A percentile compares a stretch with the other conserved stretches of the same genome.
phyloP scores from a whole-genome alignment of 2,329 filamentous ascomycete genomes.

The Ophiobolus disseminans region DNA sequence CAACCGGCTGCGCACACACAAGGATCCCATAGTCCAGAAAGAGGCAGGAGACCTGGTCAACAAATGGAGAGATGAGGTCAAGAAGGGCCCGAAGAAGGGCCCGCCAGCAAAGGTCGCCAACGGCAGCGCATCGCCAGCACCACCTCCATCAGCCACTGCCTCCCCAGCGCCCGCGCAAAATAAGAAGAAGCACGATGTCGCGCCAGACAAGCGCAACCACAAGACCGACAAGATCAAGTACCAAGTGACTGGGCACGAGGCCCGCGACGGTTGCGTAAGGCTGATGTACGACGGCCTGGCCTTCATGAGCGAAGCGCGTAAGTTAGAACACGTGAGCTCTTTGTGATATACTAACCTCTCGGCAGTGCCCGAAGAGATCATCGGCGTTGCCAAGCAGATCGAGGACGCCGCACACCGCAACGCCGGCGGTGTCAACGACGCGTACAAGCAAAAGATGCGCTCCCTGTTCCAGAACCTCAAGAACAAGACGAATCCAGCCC shows the following conservation, averaged over 20 bases:
- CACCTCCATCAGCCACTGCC: slow-evolving; percentile 47
- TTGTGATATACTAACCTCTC: slow-evolving; percentile 25
- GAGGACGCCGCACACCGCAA: slow-evolving; percentile 77
- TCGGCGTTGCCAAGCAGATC: slow-evolving; percentile 71
- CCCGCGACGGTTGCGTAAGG: slow-evolving; percentile 84
- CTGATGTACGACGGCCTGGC: slow-evolving; percentile 94
- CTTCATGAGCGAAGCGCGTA: slow-evolving; percentile 66
- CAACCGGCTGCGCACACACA: slow-evolving; percentile 83
- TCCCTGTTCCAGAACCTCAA: slow-evolving; percentile 95
- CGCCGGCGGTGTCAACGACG: slow-evolving; percentile 72
- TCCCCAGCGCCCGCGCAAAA: slow-evolving; percentile 59
- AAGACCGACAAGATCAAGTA: slow-evolving; percentile 81
- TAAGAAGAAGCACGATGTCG: slow-evolving; percentile 62
- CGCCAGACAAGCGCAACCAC: slow-evolving; percentile 80
- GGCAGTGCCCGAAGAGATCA: slow-evolving; percentile 67
- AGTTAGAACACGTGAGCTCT: slow-evolving; percentile 19
- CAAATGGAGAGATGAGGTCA: slow-evolving; percentile 85
- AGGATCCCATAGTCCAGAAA: slow-evolving; percentile 73
- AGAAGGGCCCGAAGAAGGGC: slow-evolving; percentile 54
- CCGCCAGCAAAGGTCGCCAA: slow-evolving; percentile 32
- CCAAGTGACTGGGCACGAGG: slow-evolving; percentile 74
- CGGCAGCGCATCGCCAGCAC: slow-evolving; percentile 40
- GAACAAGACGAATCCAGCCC: slow-evolving; percentile 81
- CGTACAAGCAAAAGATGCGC: slow-evolving; percentile 88
- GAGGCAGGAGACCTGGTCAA: slow-evolving; percentile 82